These are phyloP conservation scores for Ganoderma boninense DNA, from an alignment of 1,284 basidiomycete genomes.

Conservation along the genomic window DNA sequence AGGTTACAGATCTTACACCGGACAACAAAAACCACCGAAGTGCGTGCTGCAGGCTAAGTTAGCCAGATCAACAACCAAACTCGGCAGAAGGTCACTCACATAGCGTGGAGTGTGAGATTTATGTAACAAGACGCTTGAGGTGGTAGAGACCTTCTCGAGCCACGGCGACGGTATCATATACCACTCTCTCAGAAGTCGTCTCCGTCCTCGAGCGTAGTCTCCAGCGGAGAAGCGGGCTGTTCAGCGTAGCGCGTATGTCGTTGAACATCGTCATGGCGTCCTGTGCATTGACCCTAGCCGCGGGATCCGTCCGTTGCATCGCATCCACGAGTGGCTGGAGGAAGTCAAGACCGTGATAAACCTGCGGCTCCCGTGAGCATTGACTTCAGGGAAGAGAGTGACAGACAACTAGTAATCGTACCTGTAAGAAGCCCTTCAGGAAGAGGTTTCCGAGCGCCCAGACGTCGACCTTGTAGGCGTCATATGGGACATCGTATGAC, in stretches of 20 bases:
- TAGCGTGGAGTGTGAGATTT: too few relatives aligned
- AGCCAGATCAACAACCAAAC: not conserved
- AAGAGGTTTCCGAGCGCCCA: slow-evolving; percentile 36
- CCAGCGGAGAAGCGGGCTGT: not conserved
- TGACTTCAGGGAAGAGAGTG: not conserved
- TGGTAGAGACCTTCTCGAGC: slow-evolving; percentile 30
- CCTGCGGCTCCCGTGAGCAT: slow-evolving; percentile 4
- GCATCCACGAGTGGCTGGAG: slow-evolving; percentile 14
- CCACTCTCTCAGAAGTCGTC: slow-evolving; percentile 21
- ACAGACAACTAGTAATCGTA: not conserved
- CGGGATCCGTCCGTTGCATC: slow-evolving; percentile 8
- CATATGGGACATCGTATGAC: slow-evolving; percentile 34
- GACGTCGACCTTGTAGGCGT: slow-evolving; percentile 41
- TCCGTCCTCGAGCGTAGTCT: slow-evolving; percentile 19
- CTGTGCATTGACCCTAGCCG: not conserved
- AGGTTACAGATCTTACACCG: too few relatives aligned
- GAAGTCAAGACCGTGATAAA: slow-evolving; percentile 17
- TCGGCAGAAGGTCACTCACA: not conserved
- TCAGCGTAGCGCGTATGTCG: not conserved
- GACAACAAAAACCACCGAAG: too few relatives aligned
- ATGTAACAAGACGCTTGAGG: slow-evolving; percentile 15
- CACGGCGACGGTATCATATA: slow-evolving; percentile 28
- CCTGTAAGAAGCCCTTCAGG: slow-evolving; percentile 22
- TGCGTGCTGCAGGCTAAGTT: too few relatives aligned
- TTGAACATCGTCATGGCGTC: not conserved